A percentile compares a stretch with the other conserved stretches of the same genome.
Conservation (phyloP, 2,329 filamentous ascomycete genomes). For the Ascochyta lentis region DNA sequence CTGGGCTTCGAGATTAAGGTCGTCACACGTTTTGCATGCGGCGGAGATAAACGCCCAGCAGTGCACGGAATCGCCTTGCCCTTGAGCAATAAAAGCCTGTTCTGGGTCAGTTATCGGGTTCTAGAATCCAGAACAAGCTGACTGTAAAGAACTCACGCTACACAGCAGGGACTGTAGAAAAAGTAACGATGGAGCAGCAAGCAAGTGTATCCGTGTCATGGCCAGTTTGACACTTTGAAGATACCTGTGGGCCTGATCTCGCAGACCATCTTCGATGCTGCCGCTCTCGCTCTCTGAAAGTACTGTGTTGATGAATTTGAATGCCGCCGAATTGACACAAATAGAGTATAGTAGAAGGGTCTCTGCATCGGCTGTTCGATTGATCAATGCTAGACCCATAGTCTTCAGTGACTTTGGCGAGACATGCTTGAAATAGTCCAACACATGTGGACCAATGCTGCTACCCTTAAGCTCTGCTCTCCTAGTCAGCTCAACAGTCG, state of each 20-base stretch:
- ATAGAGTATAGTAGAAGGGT: constrained; percentile 30
- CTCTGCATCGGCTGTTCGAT: constrained; percentile 17
- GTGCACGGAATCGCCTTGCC: constrained; percentile 23
- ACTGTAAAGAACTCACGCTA: constrained; percentile 22
- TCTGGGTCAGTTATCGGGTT: background rate
- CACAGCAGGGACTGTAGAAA: constrained; percentile 29
- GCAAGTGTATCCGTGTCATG: constrained; percentile 27
- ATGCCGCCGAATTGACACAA: constrained; percentile 28
- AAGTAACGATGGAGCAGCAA: constrained; percentile 21
- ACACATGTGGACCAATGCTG: constrained; percentile 23
- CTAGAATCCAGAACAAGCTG: background rate
- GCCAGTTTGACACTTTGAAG: constrained; percentile 22
- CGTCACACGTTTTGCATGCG: constrained; percentile 29
- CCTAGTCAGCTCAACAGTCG: background rate
- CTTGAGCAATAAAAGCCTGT: constrained; percentile 27
- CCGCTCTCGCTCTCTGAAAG: constrained; percentile 14
- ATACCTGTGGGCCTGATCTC: constrained; percentile 16
- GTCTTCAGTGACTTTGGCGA: constrained; percentile 25
- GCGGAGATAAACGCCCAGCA: constrained; percentile 31
- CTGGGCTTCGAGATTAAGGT: constrained; percentile 23
- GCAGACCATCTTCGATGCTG: constrained; percentile 18
- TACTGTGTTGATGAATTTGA: constrained; percentile 29
- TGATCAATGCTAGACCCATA: constrained; percentile 29
- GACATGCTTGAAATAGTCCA: constrained; percentile 32
- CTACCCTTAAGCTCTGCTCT: constrained; percentile 22